Conservation (phyloP, 345 rosid species). For the Noccaea caerulescens region DNA sequence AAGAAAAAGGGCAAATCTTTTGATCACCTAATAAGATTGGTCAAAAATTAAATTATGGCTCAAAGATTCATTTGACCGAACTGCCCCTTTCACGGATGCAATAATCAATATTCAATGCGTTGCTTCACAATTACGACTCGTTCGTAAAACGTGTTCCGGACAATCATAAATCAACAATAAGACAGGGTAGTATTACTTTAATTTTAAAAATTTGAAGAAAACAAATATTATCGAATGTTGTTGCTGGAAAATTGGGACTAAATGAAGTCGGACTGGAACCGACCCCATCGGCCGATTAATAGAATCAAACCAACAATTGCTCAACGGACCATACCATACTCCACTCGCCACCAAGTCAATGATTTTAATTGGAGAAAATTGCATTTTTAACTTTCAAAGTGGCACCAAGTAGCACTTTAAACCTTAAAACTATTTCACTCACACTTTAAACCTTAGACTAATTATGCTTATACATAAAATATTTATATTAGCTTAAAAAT, state of each 20-base stretch:
- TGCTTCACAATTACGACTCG: slow-evolving; percentile 25
- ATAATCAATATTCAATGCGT: slow-evolving; percentile 2
- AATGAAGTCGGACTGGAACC: not conserved
- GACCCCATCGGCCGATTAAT: not conserved
- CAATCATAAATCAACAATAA: not conserved
- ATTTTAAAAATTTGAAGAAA: not conserved
- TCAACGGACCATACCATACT: not conserved
- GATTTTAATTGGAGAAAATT: not conserved
- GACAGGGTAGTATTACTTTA: not conserved
- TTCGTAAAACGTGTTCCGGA: slow-evolving; percentile 33
- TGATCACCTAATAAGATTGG: slow-evolving; percentile 33
- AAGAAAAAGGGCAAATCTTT: slow-evolving; percentile 9
- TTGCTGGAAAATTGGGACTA: not conserved
- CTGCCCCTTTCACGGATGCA: slow-evolving; percentile 34
- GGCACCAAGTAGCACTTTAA: too few species aligned
- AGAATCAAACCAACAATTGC: not conserved
- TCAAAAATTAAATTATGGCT: slow-evolving; percentile 3
- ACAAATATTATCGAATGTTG: not conserved
- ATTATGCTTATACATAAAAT: too few species aligned
- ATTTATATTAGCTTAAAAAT: too few species aligned
- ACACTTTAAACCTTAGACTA: too few species aligned
- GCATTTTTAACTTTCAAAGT: too few species aligned
- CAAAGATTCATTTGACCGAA: not conserved
- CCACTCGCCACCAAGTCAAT: not conserved
- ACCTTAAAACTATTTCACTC: too few species aligned